A percentile compares a stretch with the other conserved stretches of the same genome.
These are phyloP conservation scores for Candida tallmaniae DNA, from an alignment of 805 yeast genomes.

Conservation along the genomic window DNA sequence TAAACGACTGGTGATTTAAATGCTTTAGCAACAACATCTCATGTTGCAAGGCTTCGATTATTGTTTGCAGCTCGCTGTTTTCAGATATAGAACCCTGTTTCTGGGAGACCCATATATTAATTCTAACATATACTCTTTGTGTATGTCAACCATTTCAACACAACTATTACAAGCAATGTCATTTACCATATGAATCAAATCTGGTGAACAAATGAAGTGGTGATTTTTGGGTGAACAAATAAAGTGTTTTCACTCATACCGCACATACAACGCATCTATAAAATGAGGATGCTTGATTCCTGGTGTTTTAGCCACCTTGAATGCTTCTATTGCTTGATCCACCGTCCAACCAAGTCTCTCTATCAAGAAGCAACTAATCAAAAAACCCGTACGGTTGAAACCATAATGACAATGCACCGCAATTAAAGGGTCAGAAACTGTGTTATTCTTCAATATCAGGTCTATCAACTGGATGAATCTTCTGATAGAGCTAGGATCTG, in stretches of 20 bases:
- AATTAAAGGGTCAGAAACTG: slow-evolving; percentile 32
- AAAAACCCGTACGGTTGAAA: slow-evolving; percentile 72
- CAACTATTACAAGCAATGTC: no score
- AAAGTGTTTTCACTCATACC: no score
- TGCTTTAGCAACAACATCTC: slow-evolving; percentile 77
- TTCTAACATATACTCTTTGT: no score
- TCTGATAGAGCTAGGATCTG: slow-evolving; percentile 55
- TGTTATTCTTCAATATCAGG: slow-evolving; percentile 29
- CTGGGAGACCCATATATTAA: no score
- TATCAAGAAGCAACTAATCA: slow-evolving; percentile 64
- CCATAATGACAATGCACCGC: slow-evolving; percentile 83
- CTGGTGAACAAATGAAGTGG: no score
- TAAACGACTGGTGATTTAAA: no score
- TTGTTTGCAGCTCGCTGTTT: slow-evolving; percentile 36
- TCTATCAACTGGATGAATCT: slow-evolving; percentile 53
- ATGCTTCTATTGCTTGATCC: slow-evolving; percentile 58
- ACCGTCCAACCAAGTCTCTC: slow-evolving; percentile 58
- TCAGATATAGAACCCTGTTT: no score
- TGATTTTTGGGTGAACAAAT: no score
- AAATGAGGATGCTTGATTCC: slow-evolving; percentile 79
- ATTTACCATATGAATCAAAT: no score
- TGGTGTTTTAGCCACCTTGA: slow-evolving; percentile 54
- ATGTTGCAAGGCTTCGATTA: slow-evolving; percentile 77
- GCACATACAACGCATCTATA: slow-evolving; percentile 63
- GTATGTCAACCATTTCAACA: no score